Evolutionary conservation across 2,329 filamentous ascomycete genomes (phyloP).

Genomic region (Hymenotorrendiella dingleyae): DNA sequence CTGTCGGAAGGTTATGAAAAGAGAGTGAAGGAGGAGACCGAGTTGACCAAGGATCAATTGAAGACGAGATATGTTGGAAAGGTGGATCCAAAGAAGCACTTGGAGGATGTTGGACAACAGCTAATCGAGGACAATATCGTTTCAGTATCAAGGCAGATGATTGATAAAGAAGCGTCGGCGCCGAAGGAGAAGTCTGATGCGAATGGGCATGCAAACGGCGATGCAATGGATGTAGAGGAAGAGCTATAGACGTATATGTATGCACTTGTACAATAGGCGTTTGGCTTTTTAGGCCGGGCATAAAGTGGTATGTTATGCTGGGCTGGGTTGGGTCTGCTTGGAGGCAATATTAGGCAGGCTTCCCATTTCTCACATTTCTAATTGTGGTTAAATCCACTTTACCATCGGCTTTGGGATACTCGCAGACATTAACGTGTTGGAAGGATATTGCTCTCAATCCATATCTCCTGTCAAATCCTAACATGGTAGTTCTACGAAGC

Average conservation of each 20-base stretch:
- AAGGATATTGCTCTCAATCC: no score
- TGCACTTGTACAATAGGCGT: constrained; percentile 33
- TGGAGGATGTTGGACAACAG: constrained; percentile 93
- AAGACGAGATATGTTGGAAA: constrained; percentile 99
- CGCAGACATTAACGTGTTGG: no score
- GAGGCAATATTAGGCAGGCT: background rate
- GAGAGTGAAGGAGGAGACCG: constrained; percentile 96
- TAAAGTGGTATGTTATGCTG: constrained; percentile 2
- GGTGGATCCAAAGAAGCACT: constrained; percentile 97
- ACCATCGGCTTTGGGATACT: no score
- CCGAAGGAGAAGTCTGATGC: constrained; percentile 58
- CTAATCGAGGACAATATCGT: constrained; percentile 99
- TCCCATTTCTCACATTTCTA: background rate
- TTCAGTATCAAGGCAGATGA: constrained; percentile 97
- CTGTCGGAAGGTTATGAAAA: constrained; percentile 97
- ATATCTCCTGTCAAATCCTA: no score
- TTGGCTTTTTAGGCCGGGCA: constrained; percentile 19
- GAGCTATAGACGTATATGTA: constrained; percentile 37
- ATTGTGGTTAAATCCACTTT: background rate
- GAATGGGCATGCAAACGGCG: constrained; percentile 36
- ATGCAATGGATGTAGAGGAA: constrained; percentile 30
- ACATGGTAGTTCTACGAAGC: no score
- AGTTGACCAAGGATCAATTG: constrained; percentile 92
- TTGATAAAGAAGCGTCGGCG: constrained; percentile 96
- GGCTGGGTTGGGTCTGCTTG: background rate